phyloP scores from a whole-genome alignment of 2,329 filamentous ascomycete species.

The Xylariaceae sp. region DNA sequence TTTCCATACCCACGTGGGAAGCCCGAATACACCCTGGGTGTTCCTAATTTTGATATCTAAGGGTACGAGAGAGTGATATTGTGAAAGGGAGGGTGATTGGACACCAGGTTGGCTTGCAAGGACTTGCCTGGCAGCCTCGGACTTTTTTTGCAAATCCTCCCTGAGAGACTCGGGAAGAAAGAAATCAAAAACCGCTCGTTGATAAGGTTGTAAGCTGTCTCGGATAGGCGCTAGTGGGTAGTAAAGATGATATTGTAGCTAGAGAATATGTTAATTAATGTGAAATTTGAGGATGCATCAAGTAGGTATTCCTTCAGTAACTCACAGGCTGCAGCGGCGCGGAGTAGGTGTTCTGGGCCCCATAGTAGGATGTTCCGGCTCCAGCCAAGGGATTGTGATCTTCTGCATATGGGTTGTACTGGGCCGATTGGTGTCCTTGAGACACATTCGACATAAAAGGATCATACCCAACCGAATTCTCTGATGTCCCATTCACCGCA shows the following conservation, averaged over 20 bases:
- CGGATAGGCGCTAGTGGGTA: slow-evolving; percentile 77
- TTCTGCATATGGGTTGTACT: slow-evolving; percentile 79
- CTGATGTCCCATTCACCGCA: slow-evolving; percentile 37
- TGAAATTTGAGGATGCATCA: neutral
- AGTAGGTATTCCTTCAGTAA: slow-evolving; percentile 1
- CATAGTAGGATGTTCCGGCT: slow-evolving; percentile 71
- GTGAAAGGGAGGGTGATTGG: slow-evolving; percentile 79
- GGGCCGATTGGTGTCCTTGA: slow-evolving; percentile 58
- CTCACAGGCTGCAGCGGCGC: slow-evolving; percentile 66
- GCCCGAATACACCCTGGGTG: slow-evolving; percentile 81
- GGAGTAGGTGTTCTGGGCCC: slow-evolving; percentile 59
- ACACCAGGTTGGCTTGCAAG: slow-evolving; percentile 69
- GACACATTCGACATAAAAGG: slow-evolving; percentile 67
- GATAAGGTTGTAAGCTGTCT: slow-evolving; percentile 82
- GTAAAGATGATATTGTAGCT: slow-evolving; percentile 92
- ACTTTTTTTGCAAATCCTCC: slow-evolving; percentile 88
- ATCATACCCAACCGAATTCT: slow-evolving; percentile 58
- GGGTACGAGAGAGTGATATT: slow-evolving; percentile 91
- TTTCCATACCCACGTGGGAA: slow-evolving; percentile 94
- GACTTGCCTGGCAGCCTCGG: slow-evolving; percentile 83
- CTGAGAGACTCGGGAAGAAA: slow-evolving; percentile 88
- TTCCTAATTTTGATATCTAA: slow-evolving; percentile 83
- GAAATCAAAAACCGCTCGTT: slow-evolving; percentile 86
- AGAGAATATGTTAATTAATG: slow-evolving; percentile 24
- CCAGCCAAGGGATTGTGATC: slow-evolving; percentile 66